Percentiles rank a stretch among this genome's conserved stretches.
These are phyloP conservation scores for Juncus effusus DNA, from an alignment of 176 grass and related monocot species.

Conservation along the genomic window DNA sequence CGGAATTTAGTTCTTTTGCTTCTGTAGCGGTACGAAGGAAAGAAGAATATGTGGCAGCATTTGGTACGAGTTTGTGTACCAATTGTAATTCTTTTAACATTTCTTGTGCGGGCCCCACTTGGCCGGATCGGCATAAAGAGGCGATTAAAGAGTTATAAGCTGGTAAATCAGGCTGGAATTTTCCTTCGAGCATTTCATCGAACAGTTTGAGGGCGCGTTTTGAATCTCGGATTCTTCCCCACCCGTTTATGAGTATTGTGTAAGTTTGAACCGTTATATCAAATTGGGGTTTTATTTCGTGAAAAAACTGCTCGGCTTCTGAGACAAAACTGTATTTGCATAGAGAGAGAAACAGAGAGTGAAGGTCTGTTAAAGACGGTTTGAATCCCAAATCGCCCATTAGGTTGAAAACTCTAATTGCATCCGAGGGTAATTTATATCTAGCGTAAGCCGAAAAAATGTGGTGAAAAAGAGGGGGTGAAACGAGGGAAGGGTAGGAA, in stretches of 20 bases:
- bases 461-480: constrained; percentile 51
- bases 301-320: constrained; percentile 57
- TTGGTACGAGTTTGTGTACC: constrained; percentile 33
- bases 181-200: constrained; percentile 60
- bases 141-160: constrained; percentile 58
- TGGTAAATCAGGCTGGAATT: constrained; percentile 31
- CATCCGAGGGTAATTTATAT: constrained; percentile 50
- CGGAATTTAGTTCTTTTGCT: constrained; percentile 48
- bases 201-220: constrained; percentile 45
- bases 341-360: constrained; percentile 53
- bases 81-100: constrained; percentile 53
- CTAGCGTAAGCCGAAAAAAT: constrained; percentile 71
- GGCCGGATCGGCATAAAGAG: constrained; percentile 48
- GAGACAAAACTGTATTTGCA: constrained; percentile 64
- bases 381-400: constrained; percentile 55
- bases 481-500: constrained; percentile 43
- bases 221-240: constrained; percentile 37
- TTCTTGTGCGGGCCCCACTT: constrained; percentile 38
- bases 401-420: constrained; percentile 46
- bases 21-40: constrained; percentile 55
- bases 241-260: constrained; percentile 76
- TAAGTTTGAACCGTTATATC: constrained; percentile 48
- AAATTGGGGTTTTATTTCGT: constrained; percentile 29
- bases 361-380: constrained; percentile 41
- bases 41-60: constrained; percentile 66